Conservation (phyloP, 192 early-diverging fungal genomes). For the Umbelopsis sp. region DNA sequence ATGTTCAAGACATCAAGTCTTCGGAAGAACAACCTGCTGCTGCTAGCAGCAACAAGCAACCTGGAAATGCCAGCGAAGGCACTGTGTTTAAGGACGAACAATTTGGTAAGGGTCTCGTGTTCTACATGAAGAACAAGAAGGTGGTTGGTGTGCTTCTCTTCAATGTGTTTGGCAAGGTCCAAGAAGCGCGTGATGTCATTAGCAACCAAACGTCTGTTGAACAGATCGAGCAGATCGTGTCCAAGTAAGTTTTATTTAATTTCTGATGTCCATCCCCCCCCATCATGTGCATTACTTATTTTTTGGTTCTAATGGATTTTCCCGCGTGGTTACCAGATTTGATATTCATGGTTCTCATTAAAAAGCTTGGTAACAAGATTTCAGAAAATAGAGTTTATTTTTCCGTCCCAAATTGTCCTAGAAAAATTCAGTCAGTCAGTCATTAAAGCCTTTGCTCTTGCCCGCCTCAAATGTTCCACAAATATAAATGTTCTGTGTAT, state of each 20-base stretch:
- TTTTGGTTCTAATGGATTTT: not conserved
- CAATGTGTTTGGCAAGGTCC: conserved; percentile 65
- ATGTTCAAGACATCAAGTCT: conserved; percentile 13
- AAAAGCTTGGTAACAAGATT: not conserved
- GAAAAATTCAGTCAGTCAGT: no score
- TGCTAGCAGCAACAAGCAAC: not conserved
- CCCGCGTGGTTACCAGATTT: conserved; percentile 5
- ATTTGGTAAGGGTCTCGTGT: conserved; percentile 63
- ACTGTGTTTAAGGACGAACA: conserved; percentile 46
- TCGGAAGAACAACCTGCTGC: not conserved
- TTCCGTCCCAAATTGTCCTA: no score
- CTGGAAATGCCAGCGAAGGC: conserved; percentile 26
- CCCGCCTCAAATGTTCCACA: no score
- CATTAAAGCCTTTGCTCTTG: no score
- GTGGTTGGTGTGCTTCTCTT: conserved; percentile 62
- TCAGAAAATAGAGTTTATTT: no score
- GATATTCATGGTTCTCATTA: conserved; percentile 17
- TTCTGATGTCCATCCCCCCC: conserved; percentile 37
- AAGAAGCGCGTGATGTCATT: conserved; percentile 63
- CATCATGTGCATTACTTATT: conserved; percentile 28
- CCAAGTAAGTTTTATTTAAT: conserved; percentile 7
- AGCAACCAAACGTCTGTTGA: conserved; percentile 21
- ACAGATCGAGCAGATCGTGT: conserved; percentile 3
- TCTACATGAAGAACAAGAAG: conserved; percentile 57
- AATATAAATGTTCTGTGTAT: no score